Conservation (phyloP, 2,329 filamentous ascomycete species). For the Pseudopithomyces chartarum region DNA sequence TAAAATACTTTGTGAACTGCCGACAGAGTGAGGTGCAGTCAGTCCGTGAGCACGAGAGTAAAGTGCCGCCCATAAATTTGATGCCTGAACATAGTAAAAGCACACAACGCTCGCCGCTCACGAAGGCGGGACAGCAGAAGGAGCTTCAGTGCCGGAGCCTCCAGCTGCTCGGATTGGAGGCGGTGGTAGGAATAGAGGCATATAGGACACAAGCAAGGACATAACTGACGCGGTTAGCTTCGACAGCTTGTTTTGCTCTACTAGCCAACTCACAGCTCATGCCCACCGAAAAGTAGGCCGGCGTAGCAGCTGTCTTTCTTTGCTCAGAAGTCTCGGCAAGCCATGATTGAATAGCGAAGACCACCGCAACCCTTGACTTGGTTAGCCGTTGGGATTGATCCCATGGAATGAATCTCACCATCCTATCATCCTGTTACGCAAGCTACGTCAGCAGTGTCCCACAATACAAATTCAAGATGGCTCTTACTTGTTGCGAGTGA, state of each 20-base stretch:
- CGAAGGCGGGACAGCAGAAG: slow-evolving; percentile 53
- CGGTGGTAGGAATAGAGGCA: slow-evolving; percentile 69
- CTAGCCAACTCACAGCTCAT: slow-evolving; percentile 70
- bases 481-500: slow-evolving; percentile 81
- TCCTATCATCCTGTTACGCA: slow-evolving; percentile 62
- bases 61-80: not conserved
- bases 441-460: slow-evolving; percentile 21
- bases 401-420: slow-evolving; percentile 53
- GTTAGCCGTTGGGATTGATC: slow-evolving; percentile 18
- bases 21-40: not conserved
- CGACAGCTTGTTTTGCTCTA: not conserved
- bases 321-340: slow-evolving; percentile 73
- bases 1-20: not conserved
- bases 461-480: slow-evolving; percentile 8
- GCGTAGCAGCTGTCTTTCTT: slow-evolving; percentile 68
- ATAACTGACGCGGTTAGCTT: slow-evolving; percentile 38
- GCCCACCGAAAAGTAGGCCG: slow-evolving; percentile 74
- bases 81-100: not conserved
- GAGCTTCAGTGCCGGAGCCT: slow-evolving; percentile 53
- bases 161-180: slow-evolving; percentile 38
- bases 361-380: slow-evolving; percentile 64
- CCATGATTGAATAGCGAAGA: slow-evolving; percentile 78
- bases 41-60: not conserved
- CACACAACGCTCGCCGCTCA: slow-evolving; percentile 17
- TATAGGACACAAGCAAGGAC: slow-evolving; percentile 61